Percentiles rank a stretch among this genome's conserved stretches.
phyloP scores from a whole-genome alignment of 2,329 filamentous ascomycete genomes.

The Fusarium bulbicola region DNA sequence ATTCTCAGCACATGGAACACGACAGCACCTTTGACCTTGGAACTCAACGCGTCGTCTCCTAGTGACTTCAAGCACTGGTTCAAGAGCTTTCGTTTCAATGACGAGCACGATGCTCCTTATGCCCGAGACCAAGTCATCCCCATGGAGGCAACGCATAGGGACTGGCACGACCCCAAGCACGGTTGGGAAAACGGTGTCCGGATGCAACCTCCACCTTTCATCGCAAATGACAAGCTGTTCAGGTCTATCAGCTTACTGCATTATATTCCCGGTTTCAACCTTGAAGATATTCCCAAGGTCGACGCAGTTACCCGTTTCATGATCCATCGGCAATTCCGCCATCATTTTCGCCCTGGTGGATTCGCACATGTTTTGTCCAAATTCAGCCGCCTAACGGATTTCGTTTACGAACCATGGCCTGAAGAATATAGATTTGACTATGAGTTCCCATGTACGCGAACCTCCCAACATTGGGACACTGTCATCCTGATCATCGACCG shows the following conservation, averaged over 20 bases:
- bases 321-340: slow-evolving; percentile 5
- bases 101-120: neutral
- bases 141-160: neutral
- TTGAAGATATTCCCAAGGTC: neutral
- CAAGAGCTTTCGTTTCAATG: neutral
- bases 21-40: neutral
- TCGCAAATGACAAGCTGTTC: too few species aligned
- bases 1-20: neutral
- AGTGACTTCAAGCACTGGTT: slow-evolving; percentile 3
- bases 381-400: too few species aligned
- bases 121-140: neutral
- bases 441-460: too few species aligned
- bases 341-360: too few species aligned
- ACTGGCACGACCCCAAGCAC: neutral
- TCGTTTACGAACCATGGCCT: too few species aligned
- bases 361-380: too few species aligned
- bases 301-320: neutral
- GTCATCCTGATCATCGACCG: too few species aligned
- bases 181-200: neutral
- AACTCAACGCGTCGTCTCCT: neutral
- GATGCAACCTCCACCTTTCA: neutral
- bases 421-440: too few species aligned
- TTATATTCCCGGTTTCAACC: too few species aligned
- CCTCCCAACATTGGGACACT: too few species aligned
- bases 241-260: too few species aligned